Evolutionary conservation across 73 alveolate genomes (phyloP).

Genomic region (Paramecium pentaurelia): DNA sequence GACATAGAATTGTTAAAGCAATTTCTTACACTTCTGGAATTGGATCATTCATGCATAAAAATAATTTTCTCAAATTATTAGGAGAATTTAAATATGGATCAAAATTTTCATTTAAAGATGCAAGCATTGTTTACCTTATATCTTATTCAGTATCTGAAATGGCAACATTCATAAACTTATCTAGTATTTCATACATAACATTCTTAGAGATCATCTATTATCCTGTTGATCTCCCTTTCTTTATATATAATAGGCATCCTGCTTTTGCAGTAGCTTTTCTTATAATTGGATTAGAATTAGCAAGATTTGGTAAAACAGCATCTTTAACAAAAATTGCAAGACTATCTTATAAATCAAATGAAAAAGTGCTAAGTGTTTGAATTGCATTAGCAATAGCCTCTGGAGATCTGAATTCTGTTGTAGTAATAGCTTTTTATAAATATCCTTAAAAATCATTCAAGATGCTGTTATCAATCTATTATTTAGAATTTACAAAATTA

Average conservation of each 20-base stretch:
- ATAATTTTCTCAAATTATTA: slow-evolving; percentile 71
- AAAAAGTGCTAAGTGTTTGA: slow-evolving; percentile 49
- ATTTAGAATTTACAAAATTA: not conserved
- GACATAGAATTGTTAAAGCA: slow-evolving; percentile 73
- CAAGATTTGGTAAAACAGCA: slow-evolving; percentile 57
- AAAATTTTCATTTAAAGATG: slow-evolving; percentile 74
- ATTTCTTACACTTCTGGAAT: slow-evolving; percentile 74
- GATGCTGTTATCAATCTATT: not conserved
- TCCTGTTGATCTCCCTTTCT: slow-evolving; percentile 28
- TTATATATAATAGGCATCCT: slow-evolving; percentile 55
- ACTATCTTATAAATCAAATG: slow-evolving; percentile 44
- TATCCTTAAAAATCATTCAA: not conserved
- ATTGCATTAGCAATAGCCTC: slow-evolving; percentile 63
- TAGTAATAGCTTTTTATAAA: not conserved
- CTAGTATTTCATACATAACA: slow-evolving; percentile 71
- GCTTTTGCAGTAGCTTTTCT: slow-evolving; percentile 63
- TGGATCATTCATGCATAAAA: slow-evolving; percentile 79
- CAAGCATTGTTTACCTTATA: slow-evolving; percentile 79
- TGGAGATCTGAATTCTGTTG: slow-evolving; percentile 20
- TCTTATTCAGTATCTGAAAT: slow-evolving; percentile 81
- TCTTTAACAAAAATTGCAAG: slow-evolving; percentile 58
- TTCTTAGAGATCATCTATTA: slow-evolving; percentile 54
- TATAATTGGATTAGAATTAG: slow-evolving; percentile 46
- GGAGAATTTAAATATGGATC: slow-evolving; percentile 72
- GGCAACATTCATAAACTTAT: slow-evolving; percentile 80